Percentiles rank a stretch among this genome's conserved stretches.
phyloP scores from a whole-genome alignment of 2,329 filamentous ascomycete genomes.

The Penicillium aurantiogriseum region DNA sequence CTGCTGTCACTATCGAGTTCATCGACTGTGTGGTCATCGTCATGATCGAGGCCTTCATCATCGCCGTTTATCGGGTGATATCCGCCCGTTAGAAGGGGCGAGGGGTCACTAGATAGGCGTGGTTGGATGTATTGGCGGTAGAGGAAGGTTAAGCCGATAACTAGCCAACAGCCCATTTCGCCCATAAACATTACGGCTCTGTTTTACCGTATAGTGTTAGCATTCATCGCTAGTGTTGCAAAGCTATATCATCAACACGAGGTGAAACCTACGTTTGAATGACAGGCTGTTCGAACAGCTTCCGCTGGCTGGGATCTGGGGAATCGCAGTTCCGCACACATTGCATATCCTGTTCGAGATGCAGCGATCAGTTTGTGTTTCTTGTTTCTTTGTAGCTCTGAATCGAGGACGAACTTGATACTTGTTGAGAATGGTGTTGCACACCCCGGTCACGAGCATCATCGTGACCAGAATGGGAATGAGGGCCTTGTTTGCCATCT shows the following conservation, averaged over 20 bases:
- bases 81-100: conserved; percentile 50
- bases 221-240: not conserved
- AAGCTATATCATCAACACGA: not conserved
- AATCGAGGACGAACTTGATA: conserved; percentile 66
- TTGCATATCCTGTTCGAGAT: conserved; percentile 72
- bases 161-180: conserved; percentile 93
- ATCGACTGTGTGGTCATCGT: conserved; percentile 46
- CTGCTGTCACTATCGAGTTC: conserved; percentile 43
- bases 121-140: conserved; percentile 57
- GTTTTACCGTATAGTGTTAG: not conserved
- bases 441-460: conserved; percentile 95
- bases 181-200: conserved; percentile 93
- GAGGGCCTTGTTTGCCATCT: conserved; percentile 68
- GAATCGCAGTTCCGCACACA: conserved; percentile 87
- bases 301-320: conserved; percentile 62
- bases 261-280: conserved; percentile 67
- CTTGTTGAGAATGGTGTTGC: conserved; percentile 95
- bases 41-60: conserved; percentile 48
- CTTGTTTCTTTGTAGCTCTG: not conserved
- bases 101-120: conserved; percentile 38
- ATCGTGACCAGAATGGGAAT: conserved; percentile 86
- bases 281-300: conserved; percentile 88
- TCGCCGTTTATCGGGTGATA: conserved; percentile 64
- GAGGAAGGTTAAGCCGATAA: conserved; percentile 69
- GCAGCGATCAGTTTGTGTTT: conserved; percentile 7